phyloP scores from a whole-genome alignment of 106 monocot species.

The Iris macrosiphon region DNA sequence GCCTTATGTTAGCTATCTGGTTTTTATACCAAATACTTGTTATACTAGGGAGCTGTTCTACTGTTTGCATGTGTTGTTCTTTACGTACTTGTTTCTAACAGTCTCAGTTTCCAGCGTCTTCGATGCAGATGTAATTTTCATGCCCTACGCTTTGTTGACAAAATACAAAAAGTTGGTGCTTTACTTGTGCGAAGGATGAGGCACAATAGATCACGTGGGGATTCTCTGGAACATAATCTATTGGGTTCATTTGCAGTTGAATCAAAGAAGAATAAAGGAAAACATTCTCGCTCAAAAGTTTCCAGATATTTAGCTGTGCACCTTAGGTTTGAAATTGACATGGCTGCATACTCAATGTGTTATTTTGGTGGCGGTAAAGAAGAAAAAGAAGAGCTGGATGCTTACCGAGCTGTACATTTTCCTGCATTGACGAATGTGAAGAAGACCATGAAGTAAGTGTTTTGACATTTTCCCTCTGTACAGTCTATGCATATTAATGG shows the following conservation, averaged over 20 bases:
- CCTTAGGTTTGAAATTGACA: slow-evolving; percentile 98
- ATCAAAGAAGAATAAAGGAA: slow-evolving; percentile 13
- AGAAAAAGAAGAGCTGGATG: slow-evolving; percentile 88
- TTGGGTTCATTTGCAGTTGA: slow-evolving; percentile 46
- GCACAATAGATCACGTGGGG: slow-evolving; percentile 17
- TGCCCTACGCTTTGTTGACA: slow-evolving; percentile 73
- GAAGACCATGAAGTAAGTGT: slow-evolving; percentile 61
- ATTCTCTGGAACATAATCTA: slow-evolving; percentile 58
- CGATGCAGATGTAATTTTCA: slow-evolving; percentile 98
- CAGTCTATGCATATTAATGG: background rate
- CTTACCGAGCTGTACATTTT: slow-evolving; percentile 77
- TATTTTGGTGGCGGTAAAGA: slow-evolving; percentile 96
- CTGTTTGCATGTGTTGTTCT: background rate
- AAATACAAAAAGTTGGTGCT: slow-evolving; percentile 84
- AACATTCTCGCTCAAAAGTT: slow-evolving; percentile 1
- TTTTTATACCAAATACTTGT: background rate
- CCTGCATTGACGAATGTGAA: slow-evolving; percentile 63
- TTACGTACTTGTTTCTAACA: slow-evolving; percentile 8
- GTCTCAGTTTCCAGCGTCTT: slow-evolving; percentile 51
- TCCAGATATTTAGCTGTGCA: slow-evolving; percentile 89
- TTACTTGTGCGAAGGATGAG: slow-evolving; percentile 85
- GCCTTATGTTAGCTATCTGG: background rate
- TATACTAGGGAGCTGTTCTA: background rate
- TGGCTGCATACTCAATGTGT: slow-evolving; percentile 98
- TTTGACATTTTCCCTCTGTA: background rate